Evolutionary conservation across 805 yeast species (phyloP).

Genomic region (Tetrapisispora namnaoensis): DNA sequence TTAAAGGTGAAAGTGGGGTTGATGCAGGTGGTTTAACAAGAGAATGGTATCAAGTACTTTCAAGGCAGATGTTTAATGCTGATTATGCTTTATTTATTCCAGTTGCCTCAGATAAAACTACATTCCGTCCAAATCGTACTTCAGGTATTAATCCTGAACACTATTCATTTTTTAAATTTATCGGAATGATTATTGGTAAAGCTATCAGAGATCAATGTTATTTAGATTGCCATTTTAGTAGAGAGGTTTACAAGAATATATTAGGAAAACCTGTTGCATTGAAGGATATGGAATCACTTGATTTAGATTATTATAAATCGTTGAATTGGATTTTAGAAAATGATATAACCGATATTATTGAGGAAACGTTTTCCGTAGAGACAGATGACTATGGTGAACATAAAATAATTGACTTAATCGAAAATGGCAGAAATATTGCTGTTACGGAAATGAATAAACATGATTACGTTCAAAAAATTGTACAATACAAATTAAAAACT

Average conservation of each 20-base stretch:
- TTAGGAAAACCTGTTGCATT: constrained; percentile 71
- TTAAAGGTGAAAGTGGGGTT: constrained; percentile 89
- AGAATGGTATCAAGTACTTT: constrained; percentile 93
- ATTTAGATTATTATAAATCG: constrained; percentile 85
- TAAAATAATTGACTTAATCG: constrained; percentile 70
- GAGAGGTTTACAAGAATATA: constrained; percentile 87
- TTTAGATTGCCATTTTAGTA: constrained; percentile 87
- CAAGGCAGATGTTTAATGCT: constrained; percentile 93
- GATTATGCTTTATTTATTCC: constrained; percentile 89
- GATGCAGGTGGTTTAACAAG: constrained; percentile 98
- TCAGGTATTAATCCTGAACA: constrained; percentile 92
- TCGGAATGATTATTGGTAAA: constrained; percentile 89
- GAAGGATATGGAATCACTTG: constrained; percentile 90
- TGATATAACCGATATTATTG: constrained; percentile 90
- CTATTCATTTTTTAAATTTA: constrained; percentile 82
- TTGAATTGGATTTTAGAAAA: constrained; percentile 93
- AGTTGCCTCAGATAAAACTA: constrained; percentile 82
- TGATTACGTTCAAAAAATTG: constrained; percentile 78
- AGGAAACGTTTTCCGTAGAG: constrained; percentile 89
- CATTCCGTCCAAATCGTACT: constrained; percentile 90
- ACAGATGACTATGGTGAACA: constrained; percentile 90
- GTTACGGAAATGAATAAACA: constrained; percentile 88
- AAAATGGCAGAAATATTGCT: constrained; percentile 70
- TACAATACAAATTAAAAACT: constrained; percentile 73
- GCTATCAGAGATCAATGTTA: constrained; percentile 82